A percentile compares a stretch with the other conserved stretches of the same genome.
Conservation (phyloP, 1,284 basidiomycete species). For the Ganoderma boninense region DNA sequence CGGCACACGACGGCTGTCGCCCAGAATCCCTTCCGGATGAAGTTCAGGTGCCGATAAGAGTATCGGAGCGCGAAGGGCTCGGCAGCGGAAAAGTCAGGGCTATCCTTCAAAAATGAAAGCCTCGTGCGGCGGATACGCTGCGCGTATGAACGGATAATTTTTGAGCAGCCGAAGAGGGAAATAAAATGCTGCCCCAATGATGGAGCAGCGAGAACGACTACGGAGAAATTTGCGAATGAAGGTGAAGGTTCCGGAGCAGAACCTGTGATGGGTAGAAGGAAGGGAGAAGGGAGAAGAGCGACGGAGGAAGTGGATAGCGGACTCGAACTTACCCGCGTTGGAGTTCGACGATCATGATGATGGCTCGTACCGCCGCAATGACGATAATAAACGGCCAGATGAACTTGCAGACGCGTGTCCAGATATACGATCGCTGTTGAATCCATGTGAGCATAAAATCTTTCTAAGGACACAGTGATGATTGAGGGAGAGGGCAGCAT, state of each 20-base stretch:
- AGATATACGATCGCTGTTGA: conserved; percentile 73
- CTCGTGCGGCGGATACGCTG: neutral
- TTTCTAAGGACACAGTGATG: neutral
- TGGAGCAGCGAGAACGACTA: neutral
- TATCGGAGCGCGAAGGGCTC: neutral
- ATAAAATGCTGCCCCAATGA: neutral
- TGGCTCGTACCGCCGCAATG: conserved; percentile 70
- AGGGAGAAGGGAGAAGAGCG: conserved; percentile 13
- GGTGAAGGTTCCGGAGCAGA: conserved; percentile 14
- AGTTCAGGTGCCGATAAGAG: neutral
- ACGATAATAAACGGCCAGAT: conserved; percentile 80
- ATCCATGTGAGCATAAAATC: conserved; percentile 2
- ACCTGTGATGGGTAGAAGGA: conserved; percentile 16
- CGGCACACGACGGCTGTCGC: neutral
- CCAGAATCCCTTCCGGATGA: neutral
- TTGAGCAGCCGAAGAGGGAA: neutral
- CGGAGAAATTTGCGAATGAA: conserved; percentile 21
- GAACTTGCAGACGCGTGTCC: conserved; percentile 73
- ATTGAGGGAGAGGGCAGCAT: neutral
- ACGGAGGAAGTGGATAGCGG: neutral
- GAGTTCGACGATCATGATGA: conserved; percentile 79
- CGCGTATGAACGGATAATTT: neutral
- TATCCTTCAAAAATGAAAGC: neutral
- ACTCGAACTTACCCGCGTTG: conserved; percentile 64
- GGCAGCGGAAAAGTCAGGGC: neutral